Conservation (phyloP, 192 early-diverging fungal genomes). For the Podila epicladia region DNA sequence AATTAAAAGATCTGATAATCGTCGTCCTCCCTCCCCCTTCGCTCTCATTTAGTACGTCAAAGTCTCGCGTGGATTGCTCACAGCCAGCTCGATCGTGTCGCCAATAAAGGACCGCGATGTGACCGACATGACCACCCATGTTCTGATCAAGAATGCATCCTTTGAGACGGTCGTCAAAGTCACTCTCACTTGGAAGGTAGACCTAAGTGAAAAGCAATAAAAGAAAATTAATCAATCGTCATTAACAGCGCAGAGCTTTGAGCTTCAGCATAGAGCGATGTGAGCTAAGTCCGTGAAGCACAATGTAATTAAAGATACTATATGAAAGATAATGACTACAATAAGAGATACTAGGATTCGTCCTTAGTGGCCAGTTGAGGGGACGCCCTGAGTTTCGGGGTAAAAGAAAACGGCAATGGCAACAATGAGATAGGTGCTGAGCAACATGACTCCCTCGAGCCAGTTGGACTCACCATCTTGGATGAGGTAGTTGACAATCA, state of each 20-base stretch:
- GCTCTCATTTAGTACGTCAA: slow-evolving; percentile 27
- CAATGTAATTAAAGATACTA: too few relatives aligned
- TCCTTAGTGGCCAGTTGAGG: background rate
- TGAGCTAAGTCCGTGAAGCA: too few relatives aligned
- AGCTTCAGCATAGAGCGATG: too few relatives aligned
- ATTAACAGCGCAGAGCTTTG: background rate
- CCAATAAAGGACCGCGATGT: slow-evolving; percentile 35
- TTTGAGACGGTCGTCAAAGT: slow-evolving; percentile 43
- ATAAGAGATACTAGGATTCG: background rate
- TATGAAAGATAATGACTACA: background rate
- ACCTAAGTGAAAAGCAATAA: slow-evolving; percentile 12
- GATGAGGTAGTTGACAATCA: slow-evolving; percentile 84
- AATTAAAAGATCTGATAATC: background rate
- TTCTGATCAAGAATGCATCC: slow-evolving; percentile 41
- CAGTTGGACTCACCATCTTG: slow-evolving; percentile 92
- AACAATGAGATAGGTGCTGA: slow-evolving; percentile 85
- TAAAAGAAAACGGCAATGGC: slow-evolving; percentile 85
- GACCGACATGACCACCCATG: slow-evolving; percentile 16
- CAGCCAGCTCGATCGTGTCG: slow-evolving; percentile 28
- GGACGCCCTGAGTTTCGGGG: slow-evolving; percentile 35
- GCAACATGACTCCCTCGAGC: slow-evolving; percentile 91
- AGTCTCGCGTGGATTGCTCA: slow-evolving; percentile 32
- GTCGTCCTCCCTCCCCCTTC: background rate
- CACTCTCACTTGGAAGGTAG: slow-evolving; percentile 42
- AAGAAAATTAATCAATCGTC: background rate